Evolutionary conservation across 768 basidiomycete species (phyloP).

Genomic region (Exsudoporus frostii): DNA sequence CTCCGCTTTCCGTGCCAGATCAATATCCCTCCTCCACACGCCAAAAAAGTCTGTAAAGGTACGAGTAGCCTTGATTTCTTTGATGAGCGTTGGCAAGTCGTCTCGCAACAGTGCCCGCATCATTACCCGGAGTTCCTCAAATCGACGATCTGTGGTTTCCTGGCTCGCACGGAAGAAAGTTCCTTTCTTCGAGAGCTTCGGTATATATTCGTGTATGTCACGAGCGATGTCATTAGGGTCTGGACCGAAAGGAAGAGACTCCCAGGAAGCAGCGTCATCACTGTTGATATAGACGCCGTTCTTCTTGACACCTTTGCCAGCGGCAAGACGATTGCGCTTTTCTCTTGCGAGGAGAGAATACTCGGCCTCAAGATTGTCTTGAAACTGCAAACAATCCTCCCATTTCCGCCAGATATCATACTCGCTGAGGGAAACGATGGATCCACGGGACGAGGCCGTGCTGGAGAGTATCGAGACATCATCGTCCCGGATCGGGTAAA

Average conservation of each 20-base stretch:
- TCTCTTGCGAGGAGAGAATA: constrained; percentile 60
- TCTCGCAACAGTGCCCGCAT: constrained; percentile 56
- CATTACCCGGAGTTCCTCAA: constrained; percentile 55
- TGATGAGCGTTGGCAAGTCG: constrained; percentile 61
- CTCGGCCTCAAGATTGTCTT: constrained; percentile 63
- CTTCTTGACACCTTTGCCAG: constrained; percentile 75
- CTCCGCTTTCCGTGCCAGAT: constrained; percentile 46
- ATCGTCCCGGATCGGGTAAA: constrained; percentile 43
- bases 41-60: constrained; percentile 75
- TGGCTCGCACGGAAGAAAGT: constrained; percentile 71
- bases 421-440: constrained; percentile 37
- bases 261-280: constrained; percentile 78
- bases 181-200: constrained; percentile 66
- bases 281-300: constrained; percentile 65
- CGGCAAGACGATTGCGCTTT: constrained; percentile 63
- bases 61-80: constrained; percentile 58
- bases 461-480: constrained; percentile 26
- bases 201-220: constrained; percentile 64
- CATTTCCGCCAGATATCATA: constrained; percentile 79
- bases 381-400: constrained; percentile 81
- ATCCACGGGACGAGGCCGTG: constrained; percentile 35
- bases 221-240: constrained; percentile 69
- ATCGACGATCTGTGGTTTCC: constrained; percentile 61
- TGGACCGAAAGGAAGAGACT: constrained; percentile 82
- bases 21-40: constrained; percentile 70